phyloP scores from a whole-genome alignment of 2,329 filamentous ascomycete genomes.

The Beauveria scarabaeidicola region DNA sequence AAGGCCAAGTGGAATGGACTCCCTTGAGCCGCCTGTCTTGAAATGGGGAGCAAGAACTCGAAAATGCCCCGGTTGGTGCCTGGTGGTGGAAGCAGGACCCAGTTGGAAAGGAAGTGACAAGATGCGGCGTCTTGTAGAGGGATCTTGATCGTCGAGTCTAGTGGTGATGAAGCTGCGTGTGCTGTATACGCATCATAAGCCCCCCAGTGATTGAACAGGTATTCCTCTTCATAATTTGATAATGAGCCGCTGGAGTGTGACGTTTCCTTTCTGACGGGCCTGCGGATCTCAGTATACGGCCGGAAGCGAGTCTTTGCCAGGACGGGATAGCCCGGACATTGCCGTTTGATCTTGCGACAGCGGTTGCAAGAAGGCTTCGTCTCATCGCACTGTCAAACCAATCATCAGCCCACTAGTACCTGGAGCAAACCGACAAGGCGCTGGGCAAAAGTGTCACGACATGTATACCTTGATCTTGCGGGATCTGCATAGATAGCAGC shows the following conservation, averaged over 20 bases:
- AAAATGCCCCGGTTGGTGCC: background rate
- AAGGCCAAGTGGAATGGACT: conserved; percentile 2
- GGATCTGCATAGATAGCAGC: conserved; percentile 4
- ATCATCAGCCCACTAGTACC: background rate
- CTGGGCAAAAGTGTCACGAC: background rate
- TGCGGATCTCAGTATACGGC: background rate
- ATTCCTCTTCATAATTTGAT: background rate
- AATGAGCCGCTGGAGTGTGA: background rate
- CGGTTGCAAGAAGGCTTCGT: background rate
- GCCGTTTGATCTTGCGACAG: conserved; percentile 1
- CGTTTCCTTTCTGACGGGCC: background rate
- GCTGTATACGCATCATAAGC: background rate
- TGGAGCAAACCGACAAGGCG: background rate
- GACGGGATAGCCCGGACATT: conserved; percentile 1
- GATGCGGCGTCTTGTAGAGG: background rate
- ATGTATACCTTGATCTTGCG: background rate
- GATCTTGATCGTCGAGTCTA: conserved; percentile 1
- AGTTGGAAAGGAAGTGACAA: conserved; percentile 4
- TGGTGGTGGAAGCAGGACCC: background rate
- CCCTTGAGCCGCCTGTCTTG: background rate
- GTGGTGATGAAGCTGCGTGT: background rate
- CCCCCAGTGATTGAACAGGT: background rate
- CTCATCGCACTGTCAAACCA: background rate
- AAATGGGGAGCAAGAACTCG: background rate
- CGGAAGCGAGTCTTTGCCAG: background rate